Percentiles rank a stretch among this genome's conserved stretches.
Conservation (phyloP, 257 asterid species). For the Solanum verrucosum region DNA sequence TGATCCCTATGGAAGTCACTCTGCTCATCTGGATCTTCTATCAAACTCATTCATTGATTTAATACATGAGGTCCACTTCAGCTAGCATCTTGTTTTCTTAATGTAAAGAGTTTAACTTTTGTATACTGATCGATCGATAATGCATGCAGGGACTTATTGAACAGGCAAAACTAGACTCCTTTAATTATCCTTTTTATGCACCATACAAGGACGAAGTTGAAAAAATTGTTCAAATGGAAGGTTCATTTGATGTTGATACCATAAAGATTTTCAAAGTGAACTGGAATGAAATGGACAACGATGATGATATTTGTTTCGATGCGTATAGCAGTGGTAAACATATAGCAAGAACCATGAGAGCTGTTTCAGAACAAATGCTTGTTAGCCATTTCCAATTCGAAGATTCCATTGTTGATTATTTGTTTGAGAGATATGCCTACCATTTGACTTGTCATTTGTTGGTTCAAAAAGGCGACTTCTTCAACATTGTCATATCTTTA, state of each 20-base stretch:
- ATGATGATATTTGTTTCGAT: not conserved
- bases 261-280: not conserved
- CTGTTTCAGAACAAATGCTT: not conserved
- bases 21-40: not conserved
- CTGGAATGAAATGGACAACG: not conserved
- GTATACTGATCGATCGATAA: not conserved
- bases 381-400: not conserved
- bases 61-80: not conserved
- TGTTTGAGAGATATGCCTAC: not conserved
- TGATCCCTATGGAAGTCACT: not conserved
- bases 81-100: not conserved
- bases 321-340: not conserved
- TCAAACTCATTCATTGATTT: not conserved
- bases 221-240: not conserved
- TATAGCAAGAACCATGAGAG: not conserved
- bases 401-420: not conserved
- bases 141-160: constrained; percentile 6
- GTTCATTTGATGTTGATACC: constrained; percentile 10
- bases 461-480: not conserved
- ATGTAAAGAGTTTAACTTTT: not conserved
- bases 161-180: constrained; percentile 5
- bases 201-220: constrained; percentile 10
- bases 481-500: not conserved
- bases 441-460: not conserved
- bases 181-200: constrained; percentile 1